Percentiles rank a stretch among this genome's conserved stretches.
Evolutionary conservation across 106 monocot species (phyloP).

Genomic region (Triglochin maritima): DNA sequence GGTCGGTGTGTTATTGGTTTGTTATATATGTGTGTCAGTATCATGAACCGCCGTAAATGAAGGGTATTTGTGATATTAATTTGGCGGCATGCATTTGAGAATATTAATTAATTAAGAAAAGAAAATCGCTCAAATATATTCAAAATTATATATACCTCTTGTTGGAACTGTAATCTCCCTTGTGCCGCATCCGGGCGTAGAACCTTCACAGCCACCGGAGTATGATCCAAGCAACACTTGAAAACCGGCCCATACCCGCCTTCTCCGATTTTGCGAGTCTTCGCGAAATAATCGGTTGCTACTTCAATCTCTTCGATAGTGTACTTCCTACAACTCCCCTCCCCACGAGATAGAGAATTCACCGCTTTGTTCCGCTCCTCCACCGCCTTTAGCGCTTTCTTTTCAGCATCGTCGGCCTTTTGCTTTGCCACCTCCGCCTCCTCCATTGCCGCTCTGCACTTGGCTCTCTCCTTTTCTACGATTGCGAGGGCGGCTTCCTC

Average conservation of each 20-base stretch:
- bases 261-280: slow-evolving; percentile 35
- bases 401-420: slow-evolving; percentile 46
- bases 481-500: slow-evolving; percentile 45
- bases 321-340: slow-evolving; percentile 45
- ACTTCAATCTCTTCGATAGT: slow-evolving; percentile 41
- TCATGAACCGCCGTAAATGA: background rate
- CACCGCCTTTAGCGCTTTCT: slow-evolving; percentile 29
- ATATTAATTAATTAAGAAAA: too few relatives aligned
- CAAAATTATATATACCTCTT: slow-evolving; percentile 18
- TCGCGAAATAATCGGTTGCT: slow-evolving; percentile 34
- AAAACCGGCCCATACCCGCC: slow-evolving; percentile 35
- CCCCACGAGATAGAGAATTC: background rate
- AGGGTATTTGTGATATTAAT: too few relatives aligned
- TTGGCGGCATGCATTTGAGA: too few relatives aligned
- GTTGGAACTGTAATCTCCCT: slow-evolving; percentile 44
- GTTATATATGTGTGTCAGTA: too few relatives aligned
- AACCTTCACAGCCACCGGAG: slow-evolving; percentile 40
- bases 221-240: slow-evolving; percentile 23
- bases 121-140: background rate
- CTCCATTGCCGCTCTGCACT: slow-evolving; percentile 47
- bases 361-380: slow-evolving; percentile 28
- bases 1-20: too few relatives aligned
- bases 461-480: slow-evolving; percentile 43
- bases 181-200: slow-evolving; percentile 44
- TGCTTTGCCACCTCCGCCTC: slow-evolving; percentile 38